Evolutionary conservation across 2,329 filamentous ascomycete genomes (phyloP), one percentile per base, ranked within the genome.

Genomic region (Monilinia fructigena): DNA sequence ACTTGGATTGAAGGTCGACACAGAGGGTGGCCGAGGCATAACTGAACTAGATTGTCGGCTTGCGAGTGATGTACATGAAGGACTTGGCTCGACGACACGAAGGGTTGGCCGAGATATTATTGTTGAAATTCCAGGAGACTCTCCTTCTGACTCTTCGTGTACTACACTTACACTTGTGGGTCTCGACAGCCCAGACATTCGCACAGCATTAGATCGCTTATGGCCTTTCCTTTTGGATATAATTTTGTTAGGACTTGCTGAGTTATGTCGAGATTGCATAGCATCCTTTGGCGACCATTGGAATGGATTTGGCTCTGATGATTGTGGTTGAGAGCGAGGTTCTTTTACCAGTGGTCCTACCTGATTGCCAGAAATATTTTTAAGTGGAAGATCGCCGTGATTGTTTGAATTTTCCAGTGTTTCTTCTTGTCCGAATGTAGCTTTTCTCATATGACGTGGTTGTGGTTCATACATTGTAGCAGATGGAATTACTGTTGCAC

Each of bases 221-320:
- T 76, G 74, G 0, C 70, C 74, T 53, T 71, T 73, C 14, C 66
- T 66, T 5, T 64, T 65, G 2, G 68, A 52, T 16, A 55, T 56
- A 2, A 50, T 45, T 8, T 58, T 62, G 20, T 66, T 70, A 10
- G 70, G 65, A 48, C 66, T 72, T 20, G 59, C 62, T 47, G 60
- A 62, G 1, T 50, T 66, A 3, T 63, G 28, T 47, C 68, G 61
- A 6, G 61, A 62, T 58, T 71, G 63, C 66, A 69, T 71, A 35
- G 68, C 56, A 48, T 71, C 70, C 66, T 72, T 68, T 3, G 73
- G 71, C 38, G 69, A 69, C 73, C 73, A 74, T 64, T 71, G 73
- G 31, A 74, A 75, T 4, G 71, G 69, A 61, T 74, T 75, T 5
- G 48, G 61, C 42, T 68, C 53, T 23, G 23, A 20, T 4, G 60